Conservation (phyloP, 2,329 filamentous ascomycete genomes). For the Xylaria sp. region DNA sequence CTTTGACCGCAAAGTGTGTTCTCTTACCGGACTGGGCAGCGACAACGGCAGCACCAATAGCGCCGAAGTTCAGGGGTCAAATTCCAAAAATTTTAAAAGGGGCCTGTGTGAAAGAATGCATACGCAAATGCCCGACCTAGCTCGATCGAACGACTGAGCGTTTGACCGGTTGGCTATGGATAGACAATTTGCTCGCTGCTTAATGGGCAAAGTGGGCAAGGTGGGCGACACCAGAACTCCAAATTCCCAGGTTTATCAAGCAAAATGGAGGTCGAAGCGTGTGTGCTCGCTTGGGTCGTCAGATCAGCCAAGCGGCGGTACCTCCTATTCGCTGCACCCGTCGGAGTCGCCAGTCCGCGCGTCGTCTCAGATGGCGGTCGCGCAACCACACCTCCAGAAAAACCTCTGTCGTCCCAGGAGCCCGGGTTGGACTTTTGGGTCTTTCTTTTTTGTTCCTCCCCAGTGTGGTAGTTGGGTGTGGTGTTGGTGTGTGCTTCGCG, state of each 20-base stretch:
- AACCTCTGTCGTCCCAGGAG: slow-evolving; percentile 24
- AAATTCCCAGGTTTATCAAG: slow-evolving; percentile 5
- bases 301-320: slow-evolving; percentile 10
- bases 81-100: neutral
- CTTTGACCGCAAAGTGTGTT: neutral
- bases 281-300: slow-evolving; percentile 24
- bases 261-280: slow-evolving; percentile 14
- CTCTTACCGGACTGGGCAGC: slow-evolving; percentile 4
- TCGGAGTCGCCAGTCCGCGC: slow-evolving; percentile 23
- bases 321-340: slow-evolving; percentile 16
- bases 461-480: neutral
- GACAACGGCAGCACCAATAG: neutral
- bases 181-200: neutral
- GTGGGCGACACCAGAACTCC: slow-evolving; percentile 28
- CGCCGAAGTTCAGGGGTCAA: neutral
- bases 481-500: neutral
- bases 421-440: slow-evolving; percentile 16
- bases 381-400: slow-evolving; percentile 24
- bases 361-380: slow-evolving; percentile 35
- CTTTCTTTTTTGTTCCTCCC: neutral
- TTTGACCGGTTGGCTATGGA: neutral
- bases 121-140: neutral
- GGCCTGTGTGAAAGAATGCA: slow-evolving; percentile 9
- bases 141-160: slow-evolving; percentile 3
- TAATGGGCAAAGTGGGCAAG: neutral